These are phyloP conservation scores for Mycena galericulata DNA, from an alignment of 768 basidiomycete genomes.

Conservation along the genomic window DNA sequence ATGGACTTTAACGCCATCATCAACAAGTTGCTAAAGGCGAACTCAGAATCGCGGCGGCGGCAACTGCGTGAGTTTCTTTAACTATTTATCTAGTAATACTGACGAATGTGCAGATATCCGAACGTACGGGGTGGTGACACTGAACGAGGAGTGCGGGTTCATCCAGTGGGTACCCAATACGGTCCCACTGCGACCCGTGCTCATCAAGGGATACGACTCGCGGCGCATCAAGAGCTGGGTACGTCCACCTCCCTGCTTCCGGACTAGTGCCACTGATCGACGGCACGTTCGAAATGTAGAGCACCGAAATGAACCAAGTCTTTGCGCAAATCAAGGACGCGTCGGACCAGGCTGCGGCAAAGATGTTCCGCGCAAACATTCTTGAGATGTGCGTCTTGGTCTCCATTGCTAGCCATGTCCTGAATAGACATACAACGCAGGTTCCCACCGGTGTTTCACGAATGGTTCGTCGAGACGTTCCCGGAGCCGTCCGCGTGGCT, in stretches of 20 bases:
- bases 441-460: slow-evolving; percentile 89
- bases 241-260: slow-evolving; percentile 24
- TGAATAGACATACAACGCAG: slow-evolving; percentile 48
- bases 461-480: slow-evolving; percentile 98
- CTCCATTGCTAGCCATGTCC: not conserved
- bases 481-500: slow-evolving; percentile 98
- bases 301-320: slow-evolving; percentile 55
- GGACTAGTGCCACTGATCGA: not conserved
- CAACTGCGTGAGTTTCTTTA: slow-evolving; percentile 78
- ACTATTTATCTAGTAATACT: not conserved
- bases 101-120: slow-evolving; percentile 76
- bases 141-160: slow-evolving; percentile 97
- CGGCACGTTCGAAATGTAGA: slow-evolving; percentile 50
- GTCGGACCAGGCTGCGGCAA: slow-evolving; percentile 61
- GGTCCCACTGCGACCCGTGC: slow-evolving; percentile 80
- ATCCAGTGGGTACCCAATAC: slow-evolving; percentile 99
- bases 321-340: slow-evolving; percentile 65
- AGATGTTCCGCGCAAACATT: slow-evolving; percentile 65
- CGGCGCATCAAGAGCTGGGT: slow-evolving; percentile 57
- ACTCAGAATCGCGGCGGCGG: slow-evolving; percentile 91
- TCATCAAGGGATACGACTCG: slow-evolving; percentile 74
- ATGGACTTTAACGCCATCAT: slow-evolving; percentile 99
- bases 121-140: slow-evolving; percentile 97
- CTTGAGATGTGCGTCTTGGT: slow-evolving; percentile 62
- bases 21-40: slow-evolving; percentile 94